A percentile compares a stretch with the other conserved stretches of the same genome.
Evolutionary conservation across 164 flowering plant genomes (phyloP).

Genomic region (Litsea cubeba): DNA sequence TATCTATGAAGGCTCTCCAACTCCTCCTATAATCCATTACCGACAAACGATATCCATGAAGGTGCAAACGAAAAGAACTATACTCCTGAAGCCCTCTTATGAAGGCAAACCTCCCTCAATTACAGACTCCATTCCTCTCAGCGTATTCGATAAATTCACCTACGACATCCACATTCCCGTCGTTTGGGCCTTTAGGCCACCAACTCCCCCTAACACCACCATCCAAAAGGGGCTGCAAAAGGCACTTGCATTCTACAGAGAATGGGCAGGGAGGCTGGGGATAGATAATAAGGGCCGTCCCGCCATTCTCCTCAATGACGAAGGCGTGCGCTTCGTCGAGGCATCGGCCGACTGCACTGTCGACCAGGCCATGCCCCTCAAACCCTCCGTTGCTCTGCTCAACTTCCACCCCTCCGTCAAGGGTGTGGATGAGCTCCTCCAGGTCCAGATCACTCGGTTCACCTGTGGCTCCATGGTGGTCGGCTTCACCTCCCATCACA

Average conservation of each 20-base stretch:
- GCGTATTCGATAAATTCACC: slow-evolving; percentile 26
- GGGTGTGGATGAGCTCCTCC: slow-evolving; percentile 25
- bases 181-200: slow-evolving; percentile 17
- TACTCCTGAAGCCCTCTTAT: slow-evolving; percentile 24
- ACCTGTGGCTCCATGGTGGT: slow-evolving; percentile 27
- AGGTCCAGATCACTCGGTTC: slow-evolving; percentile 35
- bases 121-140: slow-evolving; percentile 14
- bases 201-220: neutral
- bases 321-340: slow-evolving; percentile 15
- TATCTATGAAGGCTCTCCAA: too few species aligned
- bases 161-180: slow-evolving; percentile 20
- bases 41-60: neutral
- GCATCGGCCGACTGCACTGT: slow-evolving; percentile 9
- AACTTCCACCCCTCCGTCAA: slow-evolving; percentile 21
- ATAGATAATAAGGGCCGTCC: slow-evolving; percentile 1
- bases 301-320: slow-evolving; percentile 3
- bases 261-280: slow-evolving; percentile 17
- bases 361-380: neutral
- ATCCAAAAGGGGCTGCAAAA: slow-evolving; percentile 12
- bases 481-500: slow-evolving; percentile 28
- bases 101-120: slow-evolving; percentile 16
- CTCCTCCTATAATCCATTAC: too few species aligned
- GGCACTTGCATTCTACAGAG: slow-evolving; percentile 10
- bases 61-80: slow-evolving; percentile 15
- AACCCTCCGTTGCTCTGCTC: slow-evolving; percentile 8